These are phyloP conservation scores for Gymnopilus junonius DNA, from an alignment of 768 basidiomycete species.

Conservation along the genomic window DNA sequence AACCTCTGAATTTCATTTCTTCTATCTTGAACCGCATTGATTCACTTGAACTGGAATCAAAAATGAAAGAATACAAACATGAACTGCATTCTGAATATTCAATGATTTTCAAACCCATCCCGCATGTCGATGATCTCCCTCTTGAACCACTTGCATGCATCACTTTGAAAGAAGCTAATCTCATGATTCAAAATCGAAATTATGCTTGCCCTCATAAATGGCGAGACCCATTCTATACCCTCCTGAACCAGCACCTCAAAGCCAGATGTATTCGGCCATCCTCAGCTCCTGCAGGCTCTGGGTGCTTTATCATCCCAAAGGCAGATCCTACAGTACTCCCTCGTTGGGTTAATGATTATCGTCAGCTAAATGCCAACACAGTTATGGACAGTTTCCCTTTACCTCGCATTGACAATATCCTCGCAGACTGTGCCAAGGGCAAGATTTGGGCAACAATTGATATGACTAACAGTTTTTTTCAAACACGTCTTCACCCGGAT, in stretches of 20 bases:
- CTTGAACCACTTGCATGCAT: too few species aligned
- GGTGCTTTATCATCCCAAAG: slow-evolving; percentile 33
- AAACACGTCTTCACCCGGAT: slow-evolving; percentile 21
- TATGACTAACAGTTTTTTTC: slow-evolving; percentile 29
- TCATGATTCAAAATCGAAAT: too few species aligned
- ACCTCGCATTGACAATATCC: slow-evolving; percentile 34
- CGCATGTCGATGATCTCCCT: too few species aligned
- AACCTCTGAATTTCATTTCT: too few species aligned
- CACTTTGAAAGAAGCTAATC: too few species aligned
- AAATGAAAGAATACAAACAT: too few species aligned
- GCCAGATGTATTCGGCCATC: slow-evolving; percentile 35
- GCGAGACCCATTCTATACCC: too few species aligned
- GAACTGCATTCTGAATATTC: too few species aligned
- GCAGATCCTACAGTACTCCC: slow-evolving; percentile 20
- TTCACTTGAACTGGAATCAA: too few species aligned
- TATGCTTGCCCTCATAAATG: too few species aligned
- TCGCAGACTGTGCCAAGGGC: slow-evolving; percentile 36
- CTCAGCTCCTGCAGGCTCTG: slow-evolving; percentile 29
- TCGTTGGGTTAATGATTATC: slow-evolving; percentile 40
- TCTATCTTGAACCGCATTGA: too few species aligned
- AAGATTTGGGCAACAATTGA: slow-evolving; percentile 29
- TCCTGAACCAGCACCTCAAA: slow-evolving; percentile 36
- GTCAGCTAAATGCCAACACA: slow-evolving; percentile 34
- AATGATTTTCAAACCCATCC: too few species aligned
- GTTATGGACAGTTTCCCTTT: slow-evolving; percentile 34